Base-by-base conservation (phyloP, 495 filamentous ascomycete species). In the Copromyces sp. region DNA sequence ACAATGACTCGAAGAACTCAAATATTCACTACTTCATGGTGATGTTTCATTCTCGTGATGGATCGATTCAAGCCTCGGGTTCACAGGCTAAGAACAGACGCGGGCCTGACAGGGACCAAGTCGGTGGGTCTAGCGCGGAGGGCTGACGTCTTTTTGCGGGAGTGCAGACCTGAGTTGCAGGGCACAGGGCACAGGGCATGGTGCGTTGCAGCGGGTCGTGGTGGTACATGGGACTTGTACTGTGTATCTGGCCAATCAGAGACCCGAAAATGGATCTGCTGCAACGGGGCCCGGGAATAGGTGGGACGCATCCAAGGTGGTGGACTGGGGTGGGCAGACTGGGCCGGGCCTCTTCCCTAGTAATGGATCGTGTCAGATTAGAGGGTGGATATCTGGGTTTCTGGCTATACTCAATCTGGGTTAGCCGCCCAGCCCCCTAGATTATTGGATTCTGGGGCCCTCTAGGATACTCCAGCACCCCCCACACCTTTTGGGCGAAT, bases 121-220 rank as follows among this genome's bases (percentile, higher is more conserved):
- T 75, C 74, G 75, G 79, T 80, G 72, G 37, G 7, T 37, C n/a
- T 70, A 80, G 71, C 38, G 72, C 53, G 53, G 74, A 71, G 75
- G 74, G 79, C 79, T 80, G 78, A 77, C 74, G 71, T 75, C 73
- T 70, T 65, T 71, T 35, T 35, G 29, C 53, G 53, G 47, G 53
- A 65, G 53, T 24, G 53, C 53, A 65, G 53, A n/a, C n/a, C n/a
- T n/a, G n/a, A 35, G 53, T 65, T 65, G 53, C 53, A 65, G 53
- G 53, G 53, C 53, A 42, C 40, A 41, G 40, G 40, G 40, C 40
- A 59, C 47, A 61, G 53, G 53, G 53, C 53, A 61, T 20, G 53
- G 53, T 61, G 53, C 29, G 53, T 65, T 65, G 53, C 53, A 61
- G 53, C 68, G 74, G 68, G 69, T 74, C n/a, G 72, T 72, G 72